Evolutionary conservation across 805 yeast genomes (phyloP), one percentile per base, ranked within the genome.

Genomic region (Starmerella geochares): DNA sequence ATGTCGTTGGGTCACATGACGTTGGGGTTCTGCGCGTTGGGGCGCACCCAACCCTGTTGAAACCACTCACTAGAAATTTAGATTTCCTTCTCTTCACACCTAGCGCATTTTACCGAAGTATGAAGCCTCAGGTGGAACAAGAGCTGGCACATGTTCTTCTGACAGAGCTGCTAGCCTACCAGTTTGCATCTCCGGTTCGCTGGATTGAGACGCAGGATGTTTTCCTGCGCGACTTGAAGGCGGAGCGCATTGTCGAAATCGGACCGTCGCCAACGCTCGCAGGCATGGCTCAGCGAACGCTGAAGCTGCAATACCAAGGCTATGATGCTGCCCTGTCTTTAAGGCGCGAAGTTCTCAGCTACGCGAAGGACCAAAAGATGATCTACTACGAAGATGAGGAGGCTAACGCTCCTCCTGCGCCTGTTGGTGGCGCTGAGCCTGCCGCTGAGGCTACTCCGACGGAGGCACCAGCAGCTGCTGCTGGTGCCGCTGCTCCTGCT

Each of bases 171-270:
- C 77, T 92, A 71, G 97, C 98, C 48, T 92, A 88, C 72, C 99
- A 92, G 71, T 92, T 92, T 65, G 99, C 99, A 45, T 88, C 96
- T 55, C 98, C 99, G 43, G 99, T 92, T 58, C 81, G 97, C 77
- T 92, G 99, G 97, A 92, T 94, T 68, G 98, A 94, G 68, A 92
- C 98, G 55, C 99, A 92, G 71, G 98, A 92, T 73, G 97, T 92
- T 52, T 84, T 92, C 66, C 78, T 92, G 67, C 84, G 85, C 67
- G 92, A 87, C 61, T 83, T 79, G 78, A 87, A 90, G 71, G 83
- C 96, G 54, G 98, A 94, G 72, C 79, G 98, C 65, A 90, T 92
- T 54, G 96, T 92, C 58, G 99, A 92, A 71, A 86, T 92, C 57
- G 99, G 99, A 49, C 99, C 99, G 54, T 87, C 97, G 44, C 97